phyloP scores from a whole-genome alignment of 2,329 filamentous ascomycete species.

The Zasmidium cellare region DNA sequence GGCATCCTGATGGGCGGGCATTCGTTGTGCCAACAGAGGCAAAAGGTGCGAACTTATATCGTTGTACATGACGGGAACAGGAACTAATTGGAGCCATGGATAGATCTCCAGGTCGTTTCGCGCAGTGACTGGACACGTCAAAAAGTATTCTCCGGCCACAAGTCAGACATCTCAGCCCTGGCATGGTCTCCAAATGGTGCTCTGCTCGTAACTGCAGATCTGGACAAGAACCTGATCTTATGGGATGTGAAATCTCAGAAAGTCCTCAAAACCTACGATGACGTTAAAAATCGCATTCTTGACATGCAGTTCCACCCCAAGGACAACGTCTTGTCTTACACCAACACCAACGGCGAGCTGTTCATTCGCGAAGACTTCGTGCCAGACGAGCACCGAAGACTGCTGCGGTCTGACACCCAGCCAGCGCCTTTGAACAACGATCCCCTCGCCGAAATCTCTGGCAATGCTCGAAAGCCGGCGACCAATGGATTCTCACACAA shows the following conservation, averaged over 20 bases:
- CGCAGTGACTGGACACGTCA: constrained; percentile 87
- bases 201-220: constrained; percentile 67
- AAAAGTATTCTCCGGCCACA: constrained; percentile 75
- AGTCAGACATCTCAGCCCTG: constrained; percentile 79
- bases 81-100: no score
- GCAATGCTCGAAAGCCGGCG: constrained; percentile 60
- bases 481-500: constrained; percentile 57
- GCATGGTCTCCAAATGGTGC: constrained; percentile 96
- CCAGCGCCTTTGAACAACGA: constrained; percentile 86
- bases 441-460: constrained; percentile 67
- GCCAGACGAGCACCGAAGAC: constrained; percentile 48
- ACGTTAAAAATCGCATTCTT: constrained; percentile 70
- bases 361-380: constrained; percentile 79
- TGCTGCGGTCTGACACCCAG: constrained; percentile 60
- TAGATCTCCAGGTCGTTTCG: constrained; percentile 83
- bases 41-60: constrained; percentile 49
- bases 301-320: constrained; percentile 88
- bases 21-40: constrained; percentile 84
- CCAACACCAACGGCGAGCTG: constrained; percentile 87
- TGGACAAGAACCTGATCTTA: constrained; percentile 65
- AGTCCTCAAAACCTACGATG: constrained; percentile 74
- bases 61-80: no score
- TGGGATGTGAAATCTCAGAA: constrained; percentile 92
- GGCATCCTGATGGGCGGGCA: constrained; percentile 93
- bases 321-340: constrained; percentile 86